Percentiles rank a stretch among this genome's conserved stretches.
Conservation (phyloP, 2,329 filamentous ascomycete genomes). For the Westerdykella ornata region DNA sequence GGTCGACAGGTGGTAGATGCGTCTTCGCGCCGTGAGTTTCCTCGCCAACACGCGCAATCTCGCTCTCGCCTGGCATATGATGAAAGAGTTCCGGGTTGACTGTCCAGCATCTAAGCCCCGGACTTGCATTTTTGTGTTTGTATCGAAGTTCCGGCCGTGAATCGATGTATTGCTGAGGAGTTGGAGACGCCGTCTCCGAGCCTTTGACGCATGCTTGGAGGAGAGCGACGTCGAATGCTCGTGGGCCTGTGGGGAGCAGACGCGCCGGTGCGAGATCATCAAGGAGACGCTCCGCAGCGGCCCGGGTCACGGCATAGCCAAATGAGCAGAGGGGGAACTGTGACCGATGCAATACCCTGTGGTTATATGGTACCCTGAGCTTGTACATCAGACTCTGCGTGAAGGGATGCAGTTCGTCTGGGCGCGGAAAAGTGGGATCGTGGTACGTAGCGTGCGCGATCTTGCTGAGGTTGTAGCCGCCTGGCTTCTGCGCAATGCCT, state of each 20-base stretch:
- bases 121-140: slow-evolving; percentile 25
- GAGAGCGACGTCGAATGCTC: slow-evolving; percentile 41
- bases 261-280: slow-evolving; percentile 35
- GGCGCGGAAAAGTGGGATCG: slow-evolving; percentile 35
- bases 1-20: slow-evolving; percentile 32
- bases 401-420: slow-evolving; percentile 36
- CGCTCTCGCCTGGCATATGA: slow-evolving; percentile 37
- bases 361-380: slow-evolving; percentile 33
- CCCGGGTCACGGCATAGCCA: slow-evolving; percentile 40
- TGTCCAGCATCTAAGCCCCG: slow-evolving; percentile 39
- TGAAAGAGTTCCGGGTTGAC: slow-evolving; percentile 43
- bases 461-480: slow-evolving; percentile 25
- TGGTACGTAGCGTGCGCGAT: slow-evolving; percentile 32
- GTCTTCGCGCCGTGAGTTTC: slow-evolving; percentile 23
- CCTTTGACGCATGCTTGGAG: slow-evolving; percentile 38
- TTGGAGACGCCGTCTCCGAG: slow-evolving; percentile 25
- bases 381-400: slow-evolving; percentile 34
- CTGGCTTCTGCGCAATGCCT: slow-evolving; percentile 19
- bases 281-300: slow-evolving; percentile 35
- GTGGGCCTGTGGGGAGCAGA: slow-evolving; percentile 20
- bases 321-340: slow-evolving; percentile 43
- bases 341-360: slow-evolving; percentile 37
- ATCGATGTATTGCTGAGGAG: slow-evolving; percentile 4
- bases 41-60: slow-evolving; percentile 32
- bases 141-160: background rate